phyloP scores from a whole-genome alignment of 805 yeast genomes.

The Spathaspora sp. region DNA sequence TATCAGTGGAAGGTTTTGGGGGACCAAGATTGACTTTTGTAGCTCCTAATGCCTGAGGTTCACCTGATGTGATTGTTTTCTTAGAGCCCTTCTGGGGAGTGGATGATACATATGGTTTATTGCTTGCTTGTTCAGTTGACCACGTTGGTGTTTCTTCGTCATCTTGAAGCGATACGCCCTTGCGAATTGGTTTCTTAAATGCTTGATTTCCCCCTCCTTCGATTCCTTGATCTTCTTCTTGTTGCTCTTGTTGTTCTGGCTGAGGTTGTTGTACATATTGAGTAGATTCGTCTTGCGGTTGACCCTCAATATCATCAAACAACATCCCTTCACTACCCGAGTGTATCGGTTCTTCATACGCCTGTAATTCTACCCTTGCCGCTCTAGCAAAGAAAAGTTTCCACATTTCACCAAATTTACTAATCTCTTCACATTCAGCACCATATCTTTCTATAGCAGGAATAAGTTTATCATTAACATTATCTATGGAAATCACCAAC shows the following conservation, averaged over 20 bases:
- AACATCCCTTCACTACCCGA: conserved; percentile 12
- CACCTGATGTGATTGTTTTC: conserved; percentile 13
- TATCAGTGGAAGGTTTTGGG: conserved; percentile 17
- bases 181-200: conserved; percentile 9
- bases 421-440: conserved; percentile 52
- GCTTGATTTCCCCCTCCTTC: conserved; percentile 12
- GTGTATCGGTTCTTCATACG: conserved; percentile 43
- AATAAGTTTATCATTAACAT: conserved; percentile 62
- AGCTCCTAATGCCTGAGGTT: not conserved
- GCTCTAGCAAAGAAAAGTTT: conserved; percentile 74
- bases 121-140: conserved; percentile 22
- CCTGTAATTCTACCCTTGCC: conserved; percentile 59
- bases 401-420: conserved; percentile 71
- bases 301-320: conserved; percentile 10
- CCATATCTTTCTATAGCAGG: conserved; percentile 67
- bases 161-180: conserved; percentile 7
- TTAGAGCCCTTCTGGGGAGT: conserved; percentile 19
- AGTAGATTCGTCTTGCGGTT: conserved; percentile 15
- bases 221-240: not conserved
- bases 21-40: conserved; percentile 17
- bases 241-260: not conserved
- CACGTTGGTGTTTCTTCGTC: conserved; percentile 34
- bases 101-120: conserved; percentile 18
- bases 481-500: conserved; percentile 61
- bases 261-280: conserved; percentile 9